Conservation (phyloP, 208 protist species). For the Porcisia deanei region DNA sequence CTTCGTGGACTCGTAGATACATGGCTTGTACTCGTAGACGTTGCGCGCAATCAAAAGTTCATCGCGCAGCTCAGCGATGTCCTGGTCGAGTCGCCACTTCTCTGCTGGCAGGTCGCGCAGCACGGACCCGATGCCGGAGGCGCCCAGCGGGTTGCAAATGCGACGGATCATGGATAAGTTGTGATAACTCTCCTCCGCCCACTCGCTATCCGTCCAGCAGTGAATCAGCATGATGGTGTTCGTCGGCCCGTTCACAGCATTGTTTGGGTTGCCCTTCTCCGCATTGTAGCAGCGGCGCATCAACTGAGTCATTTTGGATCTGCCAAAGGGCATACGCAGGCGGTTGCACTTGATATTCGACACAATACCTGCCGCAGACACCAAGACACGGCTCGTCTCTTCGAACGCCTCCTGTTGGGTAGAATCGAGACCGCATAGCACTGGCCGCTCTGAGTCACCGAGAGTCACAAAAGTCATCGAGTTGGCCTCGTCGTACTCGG, state of each 20-base stretch:
- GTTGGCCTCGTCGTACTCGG: slow-evolving; percentile 77
- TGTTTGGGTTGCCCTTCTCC: slow-evolving; percentile 84
- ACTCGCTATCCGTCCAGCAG: slow-evolving; percentile 75
- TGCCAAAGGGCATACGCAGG: slow-evolving; percentile 92
- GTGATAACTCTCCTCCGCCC: slow-evolving; percentile 91
- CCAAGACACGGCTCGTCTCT: slow-evolving; percentile 73
- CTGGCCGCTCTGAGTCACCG: slow-evolving; percentile 84
- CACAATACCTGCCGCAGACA: slow-evolving; percentile 81
- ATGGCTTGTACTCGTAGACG: slow-evolving; percentile 92
- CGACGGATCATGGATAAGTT: slow-evolving; percentile 81
- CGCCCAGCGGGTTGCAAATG: slow-evolving; percentile 81
- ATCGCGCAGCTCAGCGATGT: slow-evolving; percentile 87
- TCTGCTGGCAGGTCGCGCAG: slow-evolving; percentile 88
- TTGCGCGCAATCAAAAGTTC: slow-evolving; percentile 82
- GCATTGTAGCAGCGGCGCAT: slow-evolving; percentile 90
- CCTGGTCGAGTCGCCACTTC: slow-evolving; percentile 92
- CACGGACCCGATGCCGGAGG: slow-evolving; percentile 78
- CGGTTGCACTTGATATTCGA: slow-evolving; percentile 91
- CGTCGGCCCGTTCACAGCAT: slow-evolving; percentile 72
- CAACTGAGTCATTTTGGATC: slow-evolving; percentile 90
- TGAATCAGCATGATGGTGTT: slow-evolving; percentile 82
- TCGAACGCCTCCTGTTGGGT: slow-evolving; percentile 68
- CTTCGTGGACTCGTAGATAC: slow-evolving; percentile 85
- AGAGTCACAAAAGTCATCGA: slow-evolving; percentile 86
- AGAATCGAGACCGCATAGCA: slow-evolving; percentile 84